Percentiles rank a stretch among this genome's conserved stretches.
Conservation (phyloP, 2,329 filamentous ascomycete species). For the Neofusicoccum umdonicola region DNA sequence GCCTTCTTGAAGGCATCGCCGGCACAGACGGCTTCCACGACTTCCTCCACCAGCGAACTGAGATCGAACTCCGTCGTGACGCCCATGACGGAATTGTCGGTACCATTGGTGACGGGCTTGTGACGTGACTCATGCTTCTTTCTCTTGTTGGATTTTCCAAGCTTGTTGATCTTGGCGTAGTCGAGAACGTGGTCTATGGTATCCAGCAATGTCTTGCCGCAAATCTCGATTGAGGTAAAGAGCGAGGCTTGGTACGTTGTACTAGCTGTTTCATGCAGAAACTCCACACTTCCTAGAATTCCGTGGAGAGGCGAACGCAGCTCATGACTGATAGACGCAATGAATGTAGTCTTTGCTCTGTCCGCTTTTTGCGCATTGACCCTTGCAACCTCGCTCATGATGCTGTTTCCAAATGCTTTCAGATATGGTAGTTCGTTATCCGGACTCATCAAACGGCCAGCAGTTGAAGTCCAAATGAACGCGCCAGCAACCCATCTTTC, state of each 20-base stretch:
- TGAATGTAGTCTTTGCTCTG: conserved; percentile 40
- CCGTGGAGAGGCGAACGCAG: conserved; percentile 12
- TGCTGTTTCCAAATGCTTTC: conserved; percentile 42
- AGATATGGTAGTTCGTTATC: conserved; percentile 15
- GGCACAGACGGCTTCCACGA: conserved; percentile 17
- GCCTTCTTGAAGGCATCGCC: conserved; percentile 19
- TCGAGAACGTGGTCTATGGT: conserved; percentile 36
- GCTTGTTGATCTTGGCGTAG: conserved; percentile 37
- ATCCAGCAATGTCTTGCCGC: conserved; percentile 42
- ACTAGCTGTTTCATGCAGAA: conserved; percentile 22
- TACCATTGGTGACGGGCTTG: background rate
- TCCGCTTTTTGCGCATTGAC: conserved; percentile 49
- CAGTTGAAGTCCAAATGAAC: conserved; percentile 15
- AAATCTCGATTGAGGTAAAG: conserved; percentile 33
- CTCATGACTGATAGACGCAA: conserved; percentile 44
- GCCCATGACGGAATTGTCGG: conserved; percentile 17
- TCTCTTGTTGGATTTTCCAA: conserved; percentile 25
- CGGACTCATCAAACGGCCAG: conserved; percentile 17
- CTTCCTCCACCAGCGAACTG: conserved; percentile 15
- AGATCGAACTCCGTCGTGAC: conserved; percentile 17
- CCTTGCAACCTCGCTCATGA: conserved; percentile 57
- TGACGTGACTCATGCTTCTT: conserved; percentile 14
- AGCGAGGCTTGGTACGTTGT: conserved; percentile 10
- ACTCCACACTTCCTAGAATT: conserved; percentile 16
- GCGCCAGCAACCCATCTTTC: conserved; percentile 13